phyloP scores from a whole-genome alignment of 345 rosid genomes.

The Hevea brasiliensis region DNA sequence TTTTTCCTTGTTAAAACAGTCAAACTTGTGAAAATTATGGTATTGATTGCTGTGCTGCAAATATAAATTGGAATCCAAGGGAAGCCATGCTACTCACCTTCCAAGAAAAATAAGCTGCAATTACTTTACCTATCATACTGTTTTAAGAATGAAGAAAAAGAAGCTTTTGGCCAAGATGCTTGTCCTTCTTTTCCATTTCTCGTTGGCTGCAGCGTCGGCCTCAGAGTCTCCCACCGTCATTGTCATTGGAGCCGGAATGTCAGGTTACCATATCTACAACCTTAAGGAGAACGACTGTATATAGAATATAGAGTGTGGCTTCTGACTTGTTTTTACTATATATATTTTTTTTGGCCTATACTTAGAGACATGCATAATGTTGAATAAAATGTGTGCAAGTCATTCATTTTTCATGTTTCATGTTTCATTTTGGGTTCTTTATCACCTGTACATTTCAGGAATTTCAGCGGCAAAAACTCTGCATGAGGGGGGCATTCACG shows the following conservation, averaged over 20 bases:
- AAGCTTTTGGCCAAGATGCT: not conserved
- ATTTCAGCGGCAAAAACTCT: conserved; percentile 36
- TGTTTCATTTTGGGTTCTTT: not conserved
- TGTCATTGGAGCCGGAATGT: conserved; percentile 39
- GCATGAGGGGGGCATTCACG: conserved; percentile 25
- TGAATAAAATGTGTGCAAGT: not conserved
- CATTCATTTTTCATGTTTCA: not conserved
- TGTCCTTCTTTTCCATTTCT: conserved; percentile 7
- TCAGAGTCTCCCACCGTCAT: conserved; percentile 21
- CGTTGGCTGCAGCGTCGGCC: not conserved
- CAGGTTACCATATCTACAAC: conserved; percentile 12
- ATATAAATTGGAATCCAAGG: not conserved
- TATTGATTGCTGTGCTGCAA: not conserved
- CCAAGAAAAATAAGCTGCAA: not conserved
- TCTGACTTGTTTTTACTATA: too few relatives aligned
- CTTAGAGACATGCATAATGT: not conserved
- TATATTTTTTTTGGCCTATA: too few relatives aligned
- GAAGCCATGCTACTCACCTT: not conserved
- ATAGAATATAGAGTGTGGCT: too few relatives aligned
- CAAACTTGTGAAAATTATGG: too few relatives aligned
- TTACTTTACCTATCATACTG: too few relatives aligned
- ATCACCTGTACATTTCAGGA: too few relatives aligned
- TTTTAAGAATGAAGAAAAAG: not conserved
- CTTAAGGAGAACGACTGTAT: not conserved
- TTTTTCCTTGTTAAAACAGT: too few relatives aligned